Conservation (phyloP, 305 asterid species). For the Plantago coronopus region DNA sequence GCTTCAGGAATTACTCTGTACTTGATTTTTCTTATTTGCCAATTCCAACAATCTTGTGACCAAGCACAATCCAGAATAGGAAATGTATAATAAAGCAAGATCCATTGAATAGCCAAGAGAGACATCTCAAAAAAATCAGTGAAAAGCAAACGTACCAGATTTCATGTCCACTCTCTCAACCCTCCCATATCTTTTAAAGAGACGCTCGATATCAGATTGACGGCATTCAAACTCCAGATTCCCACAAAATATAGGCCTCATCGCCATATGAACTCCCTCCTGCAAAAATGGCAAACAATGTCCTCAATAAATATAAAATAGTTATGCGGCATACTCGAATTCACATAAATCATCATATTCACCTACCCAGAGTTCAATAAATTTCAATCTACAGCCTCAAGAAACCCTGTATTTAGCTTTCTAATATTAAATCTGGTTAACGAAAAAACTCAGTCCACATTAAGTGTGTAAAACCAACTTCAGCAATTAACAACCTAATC, state of each 20-base stretch:
- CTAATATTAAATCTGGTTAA: neutral
- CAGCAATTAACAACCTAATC: no score
- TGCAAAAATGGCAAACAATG: slow-evolving; percentile 16
- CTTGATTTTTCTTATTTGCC: slow-evolving; percentile 13
- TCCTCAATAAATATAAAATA: neutral
- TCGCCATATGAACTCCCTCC: slow-evolving; percentile 34
- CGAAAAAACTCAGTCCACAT: neutral
- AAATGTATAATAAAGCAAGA: neutral
- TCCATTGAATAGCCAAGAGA: neutral
- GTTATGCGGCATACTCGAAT: no score
- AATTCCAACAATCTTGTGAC: slow-evolving; percentile 4
- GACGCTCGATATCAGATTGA: slow-evolving; percentile 77
- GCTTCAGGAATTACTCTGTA: neutral
- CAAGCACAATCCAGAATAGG: slow-evolving; percentile 10
- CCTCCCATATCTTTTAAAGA: slow-evolving; percentile 80
- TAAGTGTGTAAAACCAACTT: neutral
- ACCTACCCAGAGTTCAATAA: no score
- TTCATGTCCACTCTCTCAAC: slow-evolving; percentile 94
- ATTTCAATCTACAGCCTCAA: no score
- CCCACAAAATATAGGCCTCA: slow-evolving; percentile 86
- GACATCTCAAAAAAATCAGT: slow-evolving; percentile 6
- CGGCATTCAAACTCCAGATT: slow-evolving; percentile 88
- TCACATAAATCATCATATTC: neutral
- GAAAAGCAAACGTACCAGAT: slow-evolving; percentile 47
- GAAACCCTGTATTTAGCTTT: neutral